Percentiles rank a stretch among this genome's conserved stretches.
phyloP scores from a whole-genome alignment of 352 stramenopile genomes.

The Achlya hypogyna region DNA sequence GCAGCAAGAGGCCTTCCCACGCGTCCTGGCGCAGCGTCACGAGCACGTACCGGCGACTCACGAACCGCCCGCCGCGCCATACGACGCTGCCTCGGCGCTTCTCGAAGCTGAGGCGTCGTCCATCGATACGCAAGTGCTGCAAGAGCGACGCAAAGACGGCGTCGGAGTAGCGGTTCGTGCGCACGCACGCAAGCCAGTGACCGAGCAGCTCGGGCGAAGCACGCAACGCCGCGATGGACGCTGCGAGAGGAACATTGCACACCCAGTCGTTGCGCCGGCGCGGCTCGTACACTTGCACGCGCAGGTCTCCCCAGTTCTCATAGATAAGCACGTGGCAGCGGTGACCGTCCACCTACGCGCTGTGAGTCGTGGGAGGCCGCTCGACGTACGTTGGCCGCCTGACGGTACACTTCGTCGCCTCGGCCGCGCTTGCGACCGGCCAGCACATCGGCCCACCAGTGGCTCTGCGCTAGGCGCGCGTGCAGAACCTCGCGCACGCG shows the following conservation, averaged over 20 bases:
- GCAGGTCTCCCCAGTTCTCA: constrained; percentile 75
- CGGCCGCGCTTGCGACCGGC: constrained; percentile 49
- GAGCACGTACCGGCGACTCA: not conserved
- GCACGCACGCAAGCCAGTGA: constrained; percentile 59
- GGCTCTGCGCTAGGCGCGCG: constrained; percentile 42
- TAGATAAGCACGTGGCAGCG: constrained; percentile 48
- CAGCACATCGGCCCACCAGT: constrained; percentile 50
- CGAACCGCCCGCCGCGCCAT: constrained; percentile 5
- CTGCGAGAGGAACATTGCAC: constrained; percentile 27
- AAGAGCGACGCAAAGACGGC: constrained; percentile 4
- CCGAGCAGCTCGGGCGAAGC: constrained; percentile 38
- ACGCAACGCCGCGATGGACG: constrained; percentile 30
- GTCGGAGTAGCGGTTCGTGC: constrained; percentile 50
- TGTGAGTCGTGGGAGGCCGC: not conserved
- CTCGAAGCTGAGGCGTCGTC: not conserved
- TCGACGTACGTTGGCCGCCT: constrained; percentile 25
- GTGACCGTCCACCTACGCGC: constrained; percentile 29
- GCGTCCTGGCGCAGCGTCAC: constrained; percentile 8
- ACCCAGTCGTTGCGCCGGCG: constrained; percentile 27
- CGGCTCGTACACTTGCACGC: constrained; percentile 44
- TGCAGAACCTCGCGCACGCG: constrained; percentile 43
- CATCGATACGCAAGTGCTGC: constrained; percentile 7
- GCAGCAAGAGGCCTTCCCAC: not conserved
- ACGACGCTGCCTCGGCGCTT: not conserved
- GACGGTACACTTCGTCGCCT: constrained; percentile 61